Conservation (phyloP, 2,329 filamentous ascomycete species). For the Beauveria sp. region DNA sequence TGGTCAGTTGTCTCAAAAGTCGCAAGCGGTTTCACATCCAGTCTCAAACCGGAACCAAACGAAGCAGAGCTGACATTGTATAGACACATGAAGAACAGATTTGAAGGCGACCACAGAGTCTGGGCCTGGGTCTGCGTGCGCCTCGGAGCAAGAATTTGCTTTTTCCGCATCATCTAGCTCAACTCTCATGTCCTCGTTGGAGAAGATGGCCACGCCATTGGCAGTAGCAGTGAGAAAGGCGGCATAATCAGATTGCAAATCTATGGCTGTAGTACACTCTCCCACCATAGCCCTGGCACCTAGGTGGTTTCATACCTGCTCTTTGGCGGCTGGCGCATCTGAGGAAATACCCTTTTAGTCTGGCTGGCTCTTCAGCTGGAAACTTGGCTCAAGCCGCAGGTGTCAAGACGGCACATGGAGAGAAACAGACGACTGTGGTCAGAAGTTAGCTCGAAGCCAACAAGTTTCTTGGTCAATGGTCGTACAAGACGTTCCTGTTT, state of each 20-base stretch:
- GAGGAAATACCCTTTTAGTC: slow-evolving; percentile 37
- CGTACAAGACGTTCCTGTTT: slow-evolving; percentile 28
- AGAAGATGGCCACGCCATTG: slow-evolving; percentile 23
- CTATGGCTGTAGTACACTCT: too few species aligned
- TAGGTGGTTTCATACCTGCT: slow-evolving; percentile 27
- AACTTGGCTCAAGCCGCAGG: neutral
- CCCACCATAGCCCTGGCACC: too few species aligned
- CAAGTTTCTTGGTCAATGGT: neutral
- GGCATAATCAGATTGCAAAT: slow-evolving; percentile 28
- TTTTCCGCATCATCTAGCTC: slow-evolving; percentile 27
- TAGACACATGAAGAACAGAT: slow-evolving; percentile 15
- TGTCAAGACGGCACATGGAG: slow-evolving; percentile 5
- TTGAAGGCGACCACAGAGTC: slow-evolving; percentile 14
- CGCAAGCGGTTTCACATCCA: neutral
- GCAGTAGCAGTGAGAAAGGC: slow-evolving; percentile 23
- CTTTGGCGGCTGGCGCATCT: slow-evolving; percentile 25
- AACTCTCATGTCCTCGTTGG: slow-evolving; percentile 21
- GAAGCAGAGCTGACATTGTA: neutral
- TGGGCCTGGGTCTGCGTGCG: slow-evolving; percentile 31
- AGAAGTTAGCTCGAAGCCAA: slow-evolving; percentile 3
- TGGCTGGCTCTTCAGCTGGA: slow-evolving; percentile 19
- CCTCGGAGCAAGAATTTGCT: slow-evolving; percentile 37
- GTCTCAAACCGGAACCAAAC: neutral
- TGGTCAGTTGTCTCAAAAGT: slow-evolving; percentile 1
- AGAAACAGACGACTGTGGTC: slow-evolving; percentile 16